A percentile compares a stretch with the other conserved stretches of the same genome.
Evolutionary conservation across 352 stramenopile genomes (phyloP).

Genomic region (Globisporangium paroecandrum): DNA sequence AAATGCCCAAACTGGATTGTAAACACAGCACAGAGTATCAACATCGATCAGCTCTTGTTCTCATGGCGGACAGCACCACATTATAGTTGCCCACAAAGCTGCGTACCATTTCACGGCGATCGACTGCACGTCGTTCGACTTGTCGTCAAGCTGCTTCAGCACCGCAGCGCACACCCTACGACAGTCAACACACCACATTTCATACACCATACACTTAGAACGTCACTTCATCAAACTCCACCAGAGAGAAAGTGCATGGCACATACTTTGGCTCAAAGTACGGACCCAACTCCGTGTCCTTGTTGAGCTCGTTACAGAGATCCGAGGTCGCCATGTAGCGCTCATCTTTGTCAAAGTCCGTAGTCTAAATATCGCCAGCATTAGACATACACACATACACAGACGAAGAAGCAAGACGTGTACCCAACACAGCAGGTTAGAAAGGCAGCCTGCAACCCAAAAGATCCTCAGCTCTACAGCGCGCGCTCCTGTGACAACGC

Average conservation of each 20-base stretch:
- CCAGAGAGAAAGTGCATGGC: neutral
- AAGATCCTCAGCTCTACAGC: neutral
- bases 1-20: constrained; percentile 82
- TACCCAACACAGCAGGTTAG: neutral
- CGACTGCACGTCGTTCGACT: constrained; percentile 98
- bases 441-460: neutral
- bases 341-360: constrained; percentile 96
- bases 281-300: constrained; percentile 87
- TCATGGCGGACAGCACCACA: neutral
- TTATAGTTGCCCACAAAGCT: neutral
- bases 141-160: constrained; percentile 97
- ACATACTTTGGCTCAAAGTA: constrained; percentile 84
- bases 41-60: neutral
- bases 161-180: constrained; percentile 93
- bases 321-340: constrained; percentile 99
- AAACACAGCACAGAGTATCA: neutral
- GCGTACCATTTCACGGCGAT: constrained; percentile 85
- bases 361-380: constrained; percentile 40
- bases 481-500: neutral
- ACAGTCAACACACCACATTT: neutral
- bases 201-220: neutral
- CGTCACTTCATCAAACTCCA: neutral
- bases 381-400: neutral
- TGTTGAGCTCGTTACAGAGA: constrained; percentile 94
- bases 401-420: constrained; percentile 4